These are phyloP conservation scores for Mucor indicus DNA, from an alignment of 371 early-diverging fungal genomes.

Conservation along the genomic window DNA sequence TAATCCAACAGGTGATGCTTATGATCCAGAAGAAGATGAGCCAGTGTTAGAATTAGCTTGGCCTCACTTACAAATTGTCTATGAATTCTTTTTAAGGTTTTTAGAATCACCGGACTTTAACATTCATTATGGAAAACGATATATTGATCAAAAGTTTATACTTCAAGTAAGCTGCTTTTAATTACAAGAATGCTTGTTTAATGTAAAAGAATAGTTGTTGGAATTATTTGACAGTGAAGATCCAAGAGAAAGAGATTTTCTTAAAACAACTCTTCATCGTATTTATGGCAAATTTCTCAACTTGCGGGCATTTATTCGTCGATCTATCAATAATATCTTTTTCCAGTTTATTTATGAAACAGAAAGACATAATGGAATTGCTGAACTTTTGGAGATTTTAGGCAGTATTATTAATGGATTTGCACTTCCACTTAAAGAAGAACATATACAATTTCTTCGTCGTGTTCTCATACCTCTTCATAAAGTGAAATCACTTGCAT, in stretches of 20 bases:
- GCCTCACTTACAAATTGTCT: conserved; percentile 96
- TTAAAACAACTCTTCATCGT: conserved; percentile 95
- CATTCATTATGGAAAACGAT: conserved; percentile 90
- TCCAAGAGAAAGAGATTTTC: conserved; percentile 94
- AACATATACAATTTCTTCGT: conserved; percentile 92
- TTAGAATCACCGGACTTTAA: conserved; percentile 96
- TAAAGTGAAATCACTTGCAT: conserved; percentile 86
- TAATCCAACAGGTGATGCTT: conserved; percentile 93
- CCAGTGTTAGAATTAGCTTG: conserved; percentile 93
- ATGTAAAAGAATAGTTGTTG: conserved; percentile 57
- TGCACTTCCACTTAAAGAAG: conserved; percentile 94
- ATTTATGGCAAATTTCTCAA: conserved; percentile 97
- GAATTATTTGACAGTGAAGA: conserved; percentile 98
- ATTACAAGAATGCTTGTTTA: background rate
- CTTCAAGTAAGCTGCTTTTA: conserved; percentile 59
- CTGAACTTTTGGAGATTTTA: conserved; percentile 93
- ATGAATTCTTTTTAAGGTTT: conserved; percentile 94
- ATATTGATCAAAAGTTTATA: conserved; percentile 92
- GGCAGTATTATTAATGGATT: conserved; percentile 99
- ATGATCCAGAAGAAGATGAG: conserved; percentile 98
- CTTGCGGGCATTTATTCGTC: conserved; percentile 93
- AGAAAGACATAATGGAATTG: conserved; percentile 95
- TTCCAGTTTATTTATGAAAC: conserved; percentile 96
- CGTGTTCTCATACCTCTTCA: conserved; percentile 92
- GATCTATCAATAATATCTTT: conserved; percentile 96